phyloP scores from a whole-genome alignment of 2,329 filamentous ascomycete species.

The Xenoacremonium recifei region DNA sequence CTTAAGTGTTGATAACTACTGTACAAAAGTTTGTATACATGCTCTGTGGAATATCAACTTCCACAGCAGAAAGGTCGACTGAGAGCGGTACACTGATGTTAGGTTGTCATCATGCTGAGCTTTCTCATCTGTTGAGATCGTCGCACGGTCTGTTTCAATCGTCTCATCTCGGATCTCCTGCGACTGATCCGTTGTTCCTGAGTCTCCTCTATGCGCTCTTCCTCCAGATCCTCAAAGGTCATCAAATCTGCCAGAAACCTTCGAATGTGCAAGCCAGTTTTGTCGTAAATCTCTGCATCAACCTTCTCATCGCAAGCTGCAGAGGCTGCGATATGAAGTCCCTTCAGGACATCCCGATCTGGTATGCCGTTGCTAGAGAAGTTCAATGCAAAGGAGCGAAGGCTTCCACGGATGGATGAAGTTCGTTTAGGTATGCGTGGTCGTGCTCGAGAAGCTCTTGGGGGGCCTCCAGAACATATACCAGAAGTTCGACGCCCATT shows the following conservation, averaged over 20 bases:
- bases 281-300: slow-evolving; percentile 49
- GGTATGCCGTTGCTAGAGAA: slow-evolving; percentile 39
- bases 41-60: too few relatives aligned
- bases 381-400: slow-evolving; percentile 21
- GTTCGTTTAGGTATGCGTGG: slow-evolving; percentile 35
- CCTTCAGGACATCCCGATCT: slow-evolving; percentile 53
- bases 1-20: too few relatives aligned
- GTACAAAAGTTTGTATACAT: too few relatives aligned
- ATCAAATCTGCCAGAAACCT: slow-evolving; percentile 55
- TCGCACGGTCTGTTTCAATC: slow-evolving; percentile 35
- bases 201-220: slow-evolving; percentile 23
- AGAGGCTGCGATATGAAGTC: slow-evolving; percentile 53
- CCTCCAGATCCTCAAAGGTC: slow-evolving; percentile 46
- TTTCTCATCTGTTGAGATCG: slow-evolving; percentile 29
- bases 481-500: too few relatives aligned
- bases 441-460: slow-evolving; percentile 21
- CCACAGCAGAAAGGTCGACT: too few relatives aligned
- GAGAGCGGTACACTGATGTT: too few relatives aligned
- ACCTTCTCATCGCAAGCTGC: slow-evolving; percentile 56
- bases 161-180: slow-evolving; percentile 32
- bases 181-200: slow-evolving; percentile 25
- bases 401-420: slow-evolving; percentile 31
- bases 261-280: slow-evolving; percentile 52
- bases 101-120: slow-evolving; percentile 1
- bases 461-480: slow-evolving; percentile 27